Conservation (phyloP, 208 protist species). For the Wallacemonas sp. region DNA sequence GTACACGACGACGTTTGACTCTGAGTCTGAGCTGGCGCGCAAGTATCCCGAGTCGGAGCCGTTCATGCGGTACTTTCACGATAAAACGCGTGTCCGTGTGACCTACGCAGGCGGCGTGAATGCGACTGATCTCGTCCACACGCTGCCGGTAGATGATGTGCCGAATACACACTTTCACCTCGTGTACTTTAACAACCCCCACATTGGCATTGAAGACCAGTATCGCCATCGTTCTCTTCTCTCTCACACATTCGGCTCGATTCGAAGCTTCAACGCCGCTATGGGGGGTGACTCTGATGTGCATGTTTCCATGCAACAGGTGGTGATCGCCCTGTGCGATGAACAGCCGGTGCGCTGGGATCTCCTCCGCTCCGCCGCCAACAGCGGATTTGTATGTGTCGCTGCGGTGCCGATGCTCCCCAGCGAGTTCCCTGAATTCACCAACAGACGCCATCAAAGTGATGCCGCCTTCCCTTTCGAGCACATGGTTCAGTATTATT, state of each 20-base stretch:
- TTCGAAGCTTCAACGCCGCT: background rate
- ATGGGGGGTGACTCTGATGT: conserved; percentile 17
- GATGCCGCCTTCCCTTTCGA: conserved; percentile 52
- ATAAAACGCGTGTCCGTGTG: conserved; percentile 42
- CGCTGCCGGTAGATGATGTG: background rate
- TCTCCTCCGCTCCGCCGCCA: conserved; percentile 34
- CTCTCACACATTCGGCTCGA: conserved; percentile 2
- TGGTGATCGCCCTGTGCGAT: conserved; percentile 55
- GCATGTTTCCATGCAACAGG: conserved; percentile 23
- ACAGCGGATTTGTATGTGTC: conserved; percentile 45
- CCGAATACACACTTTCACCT: conserved; percentile 5
- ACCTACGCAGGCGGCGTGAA: conserved; percentile 37
- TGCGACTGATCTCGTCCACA: conserved; percentile 28
- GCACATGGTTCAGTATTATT: conserved; percentile 66
- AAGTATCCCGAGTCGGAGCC: conserved; percentile 57
- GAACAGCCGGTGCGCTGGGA: conserved; percentile 52
- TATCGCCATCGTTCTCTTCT: conserved; percentile 4
- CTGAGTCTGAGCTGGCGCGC: conserved; percentile 11
- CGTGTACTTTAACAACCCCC: conserved; percentile 20
- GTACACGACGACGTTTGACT: conserved; percentile 47
- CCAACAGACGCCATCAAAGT: conserved; percentile 51
- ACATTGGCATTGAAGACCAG: conserved; percentile 33
- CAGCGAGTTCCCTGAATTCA: conserved; percentile 47
- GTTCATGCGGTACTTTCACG: conserved; percentile 43
- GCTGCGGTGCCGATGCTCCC: conserved; percentile 39